phyloP scores from a whole-genome alignment of 148 eudicot genomes.

The Silene conica region DNA sequence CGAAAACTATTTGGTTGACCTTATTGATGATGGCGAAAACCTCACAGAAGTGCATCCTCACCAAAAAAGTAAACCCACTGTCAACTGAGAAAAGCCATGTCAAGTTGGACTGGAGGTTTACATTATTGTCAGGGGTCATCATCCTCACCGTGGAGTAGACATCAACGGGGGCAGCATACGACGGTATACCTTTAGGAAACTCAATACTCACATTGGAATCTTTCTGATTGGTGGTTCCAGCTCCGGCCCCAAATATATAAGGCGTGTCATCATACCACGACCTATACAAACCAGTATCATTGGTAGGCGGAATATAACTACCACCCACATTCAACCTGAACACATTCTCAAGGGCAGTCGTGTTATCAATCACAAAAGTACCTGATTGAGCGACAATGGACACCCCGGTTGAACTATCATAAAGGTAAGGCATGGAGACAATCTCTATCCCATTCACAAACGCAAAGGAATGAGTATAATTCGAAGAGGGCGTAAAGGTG shows the following conservation, averaged over 20 bases:
- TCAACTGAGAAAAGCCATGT: constrained; percentile 75
- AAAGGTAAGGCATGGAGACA: constrained; percentile 71
- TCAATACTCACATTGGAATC: constrained; percentile 40
- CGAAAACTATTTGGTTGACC: constrained; percentile 58
- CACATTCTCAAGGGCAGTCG: constrained; percentile 65
- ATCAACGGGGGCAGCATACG: constrained; percentile 66
- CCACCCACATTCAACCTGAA: constrained; percentile 89
- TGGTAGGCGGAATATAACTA: constrained; percentile 61
- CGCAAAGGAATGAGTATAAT: constrained; percentile 53
- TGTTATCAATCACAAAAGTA: constrained; percentile 42
- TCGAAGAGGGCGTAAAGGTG: constrained; percentile 65
- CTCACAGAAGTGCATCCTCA: constrained; percentile 94
- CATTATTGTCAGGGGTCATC: constrained; percentile 51
- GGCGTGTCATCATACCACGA: constrained; percentile 67
- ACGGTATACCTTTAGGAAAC: constrained; percentile 40
- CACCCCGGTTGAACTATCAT: constrained; percentile 31
- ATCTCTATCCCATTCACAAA: constrained; percentile 92
- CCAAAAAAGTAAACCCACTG: constrained; percentile 65
- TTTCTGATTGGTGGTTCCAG: constrained; percentile 45
- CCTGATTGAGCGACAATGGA: constrained; percentile 42
- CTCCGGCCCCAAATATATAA: constrained; percentile 60
- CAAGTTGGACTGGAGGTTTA: constrained; percentile 60
- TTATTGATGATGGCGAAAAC: constrained; percentile 30
- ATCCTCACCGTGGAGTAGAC: constrained; percentile 70
- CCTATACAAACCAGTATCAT: constrained; percentile 79